Base-by-base conservation (phyloP, 345 rosid species). In the Streptanthus diversifolius region DNA sequence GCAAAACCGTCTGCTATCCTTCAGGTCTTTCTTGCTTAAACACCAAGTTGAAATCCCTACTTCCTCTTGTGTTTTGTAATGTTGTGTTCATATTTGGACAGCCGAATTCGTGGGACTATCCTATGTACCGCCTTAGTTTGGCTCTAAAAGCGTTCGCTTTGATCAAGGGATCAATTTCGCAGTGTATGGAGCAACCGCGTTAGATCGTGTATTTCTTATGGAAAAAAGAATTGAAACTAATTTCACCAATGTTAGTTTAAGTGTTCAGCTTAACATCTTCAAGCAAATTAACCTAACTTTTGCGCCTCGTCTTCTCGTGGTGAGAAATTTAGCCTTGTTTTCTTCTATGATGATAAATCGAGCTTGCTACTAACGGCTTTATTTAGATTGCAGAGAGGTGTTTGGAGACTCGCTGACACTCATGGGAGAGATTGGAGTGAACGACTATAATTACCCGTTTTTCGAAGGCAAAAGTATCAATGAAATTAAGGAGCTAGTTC, bases 381-480 rank as follows among this genome's bases (percentile, higher is more conserved):
- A 4, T 19, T 22, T 32, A 83, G 90, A 79, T 33, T 81, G 86
- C 68, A 41, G 14, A 7, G 60, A 80, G 13, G 52, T 73, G 21
- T 73, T 84, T 1, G 27, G 43, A 7, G 71, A 55, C 32, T 74
- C 88, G 4, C 41, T 86, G 51, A 59, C 84, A 58, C 75, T 83
- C 0, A 62, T 84, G 82, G 90, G 90, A 71, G 86, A 86, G 67
- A 81, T 86, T 24, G 88, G 90, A 39, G 86, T 83, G 5, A 86
- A 86, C 4, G 88, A 86, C 62, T 84, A 79, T 63, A 77, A 76
- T 29, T 32, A 81, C 39, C 77, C 78, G 1, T 70, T 84, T 18
- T 27, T 57, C 1, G 15, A 15, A 44, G 73, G 82, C 24, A 75
- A 51, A 63, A 68, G 41, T 48, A 4, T 43, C 12, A 54, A 71